Evolutionary conservation across 2,329 filamentous ascomycete genomes (phyloP).

Genomic region (Colletotrichum sublineola): DNA sequence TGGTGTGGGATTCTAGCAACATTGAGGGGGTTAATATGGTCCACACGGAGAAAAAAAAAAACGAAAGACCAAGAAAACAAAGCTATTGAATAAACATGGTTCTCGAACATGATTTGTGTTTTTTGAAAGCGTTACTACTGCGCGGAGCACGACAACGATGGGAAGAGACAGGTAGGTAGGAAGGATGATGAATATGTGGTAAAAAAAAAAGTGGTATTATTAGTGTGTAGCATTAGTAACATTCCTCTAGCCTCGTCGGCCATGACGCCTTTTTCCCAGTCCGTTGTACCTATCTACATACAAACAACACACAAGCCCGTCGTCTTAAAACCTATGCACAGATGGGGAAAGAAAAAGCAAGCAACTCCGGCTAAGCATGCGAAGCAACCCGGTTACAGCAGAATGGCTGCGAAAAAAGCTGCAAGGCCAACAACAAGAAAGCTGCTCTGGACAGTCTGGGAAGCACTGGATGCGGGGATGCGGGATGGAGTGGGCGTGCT

Average conservation of each 20-base stretch:
- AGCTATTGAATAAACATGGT: not conserved
- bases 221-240: constrained; percentile 1
- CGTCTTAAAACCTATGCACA: constrained; percentile 12
- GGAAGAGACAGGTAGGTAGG: not conserved
- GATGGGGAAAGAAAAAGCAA: not conserved
- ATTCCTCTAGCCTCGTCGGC: not conserved
- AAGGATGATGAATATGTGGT: not conserved
- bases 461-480: not conserved
- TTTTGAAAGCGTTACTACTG: too few relatives aligned
- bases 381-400: constrained; percentile 20
- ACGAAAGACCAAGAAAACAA: not conserved
- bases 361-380: too few relatives aligned
- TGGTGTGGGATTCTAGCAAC: not conserved
- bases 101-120: not conserved
- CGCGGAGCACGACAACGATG: too few relatives aligned
- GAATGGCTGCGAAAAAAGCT: constrained; percentile 30
- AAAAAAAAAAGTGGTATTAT: constrained; percentile 16
- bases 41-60: not conserved
- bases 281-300: constrained; percentile 6
- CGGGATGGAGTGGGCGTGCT: constrained; percentile 45
- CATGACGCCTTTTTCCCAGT: not conserved
- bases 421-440: constrained; percentile 23
- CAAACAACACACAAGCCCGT: not conserved
- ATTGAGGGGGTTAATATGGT: not conserved
- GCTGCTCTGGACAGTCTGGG: constrained; percentile 18